phyloP scores from a whole-genome alignment of 495 filamentous ascomycete species.

The Polyplosphaeria fusca region DNA sequence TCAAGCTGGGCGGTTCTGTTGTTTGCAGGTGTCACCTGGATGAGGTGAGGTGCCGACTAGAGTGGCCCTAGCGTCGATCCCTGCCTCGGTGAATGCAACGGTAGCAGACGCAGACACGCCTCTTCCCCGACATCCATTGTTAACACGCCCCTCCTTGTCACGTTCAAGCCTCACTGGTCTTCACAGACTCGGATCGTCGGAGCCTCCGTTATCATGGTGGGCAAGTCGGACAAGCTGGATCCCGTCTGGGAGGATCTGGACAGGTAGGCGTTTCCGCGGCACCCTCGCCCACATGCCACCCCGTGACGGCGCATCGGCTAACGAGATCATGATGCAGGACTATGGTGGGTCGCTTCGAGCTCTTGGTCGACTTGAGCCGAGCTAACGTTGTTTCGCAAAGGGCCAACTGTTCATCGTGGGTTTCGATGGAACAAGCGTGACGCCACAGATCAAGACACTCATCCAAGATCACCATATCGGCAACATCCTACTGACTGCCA shows the following conservation, averaged over 20 bases:
- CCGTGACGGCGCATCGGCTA: conserved; percentile 15
- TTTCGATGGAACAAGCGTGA: conserved; percentile 86
- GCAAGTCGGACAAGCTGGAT: conserved; percentile 53
- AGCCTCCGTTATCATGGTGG: conserved; percentile 24
- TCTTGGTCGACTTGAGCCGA: conserved; percentile 3
- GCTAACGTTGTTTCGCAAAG: conserved; percentile 33
- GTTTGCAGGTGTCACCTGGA: conserved; percentile 17
- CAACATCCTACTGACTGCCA: conserved; percentile 79
- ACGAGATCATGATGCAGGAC: conserved; percentile 29
- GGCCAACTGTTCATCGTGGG: conserved; percentile 95
- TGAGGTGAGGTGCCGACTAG: conserved; percentile 12
- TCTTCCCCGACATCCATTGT: conserved; percentile 15
- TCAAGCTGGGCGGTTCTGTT: conserved; percentile 9
- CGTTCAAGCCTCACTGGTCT: conserved; percentile 24
- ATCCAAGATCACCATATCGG: conserved; percentile 83
- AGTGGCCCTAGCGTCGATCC: conserved; percentile 13
- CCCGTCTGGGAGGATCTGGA: conserved; percentile 68
- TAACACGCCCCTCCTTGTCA: conserved; percentile 26
- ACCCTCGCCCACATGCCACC: conserved; percentile 2
- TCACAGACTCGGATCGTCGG: conserved; percentile 13
- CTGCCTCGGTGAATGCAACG: conserved; percentile 22
- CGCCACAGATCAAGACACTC: conserved; percentile 75
- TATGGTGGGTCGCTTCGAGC: conserved; percentile 26
- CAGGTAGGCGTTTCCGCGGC: conserved; percentile 36
- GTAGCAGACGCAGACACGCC: conserved; percentile 12